These are phyloP conservation scores for Nakaseomyces nivariensis DNA, from an alignment of 1,139 yeast genomes.

Conservation along the genomic window DNA sequence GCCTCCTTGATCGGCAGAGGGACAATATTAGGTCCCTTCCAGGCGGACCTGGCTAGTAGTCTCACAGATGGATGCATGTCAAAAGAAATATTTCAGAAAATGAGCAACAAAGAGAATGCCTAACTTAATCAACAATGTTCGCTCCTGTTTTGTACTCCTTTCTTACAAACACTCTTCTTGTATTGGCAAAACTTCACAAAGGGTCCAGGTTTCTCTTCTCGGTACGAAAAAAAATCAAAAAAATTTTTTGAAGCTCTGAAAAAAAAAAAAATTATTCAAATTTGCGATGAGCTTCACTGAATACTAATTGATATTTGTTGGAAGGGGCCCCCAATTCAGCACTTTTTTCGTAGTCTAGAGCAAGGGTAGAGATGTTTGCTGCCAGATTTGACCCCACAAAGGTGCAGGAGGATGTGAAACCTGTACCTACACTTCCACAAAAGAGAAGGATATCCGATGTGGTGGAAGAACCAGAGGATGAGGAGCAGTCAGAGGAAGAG, in stretches of 20 bases:
- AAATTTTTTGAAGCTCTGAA: neutral
- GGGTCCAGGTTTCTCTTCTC: no score
- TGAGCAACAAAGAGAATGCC: no score
- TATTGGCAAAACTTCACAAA: no score
- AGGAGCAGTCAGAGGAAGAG: conserved; percentile 4
- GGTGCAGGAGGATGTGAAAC: conserved; percentile 13
- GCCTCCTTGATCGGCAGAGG: conserved; percentile 89
- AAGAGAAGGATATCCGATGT: conserved; percentile 6
- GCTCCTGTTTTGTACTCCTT: no score
- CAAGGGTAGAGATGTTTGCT: conserved; percentile 42
- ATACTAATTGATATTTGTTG: no score
- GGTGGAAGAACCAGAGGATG: conserved; percentile 5
- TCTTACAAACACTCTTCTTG: no score
- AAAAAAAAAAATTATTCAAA: neutral
- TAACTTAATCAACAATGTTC: no score
- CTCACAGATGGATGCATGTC: conserved; percentile 14
- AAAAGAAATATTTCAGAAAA: no score
- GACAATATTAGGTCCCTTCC: conserved; percentile 78
- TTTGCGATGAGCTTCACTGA: neutral
- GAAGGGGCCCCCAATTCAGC: no score
- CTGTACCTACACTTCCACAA: conserved; percentile 12
- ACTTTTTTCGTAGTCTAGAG: no score
- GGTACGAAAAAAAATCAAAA: no score
- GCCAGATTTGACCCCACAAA: conserved; percentile 50
- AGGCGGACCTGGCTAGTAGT: conserved; percentile 26